These are phyloP conservation scores for Dendrobium chrysotoxum DNA, from an alignment of 106 monocot species.

Conservation along the genomic window DNA sequence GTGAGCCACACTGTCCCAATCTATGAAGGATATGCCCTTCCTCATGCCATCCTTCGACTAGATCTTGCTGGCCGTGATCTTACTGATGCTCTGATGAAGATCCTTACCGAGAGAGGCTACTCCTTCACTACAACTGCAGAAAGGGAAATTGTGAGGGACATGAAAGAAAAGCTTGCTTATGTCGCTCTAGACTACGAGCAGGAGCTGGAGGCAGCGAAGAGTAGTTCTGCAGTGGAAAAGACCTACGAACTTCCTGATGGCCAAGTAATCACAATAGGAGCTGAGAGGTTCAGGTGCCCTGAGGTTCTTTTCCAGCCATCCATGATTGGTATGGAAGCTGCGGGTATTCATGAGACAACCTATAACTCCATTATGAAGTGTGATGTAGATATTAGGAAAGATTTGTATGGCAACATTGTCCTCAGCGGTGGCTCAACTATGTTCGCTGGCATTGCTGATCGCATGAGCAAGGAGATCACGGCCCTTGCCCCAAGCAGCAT, in stretches of 20 bases:
- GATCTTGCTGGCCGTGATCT: slow-evolving; percentile 23
- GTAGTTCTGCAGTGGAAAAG: slow-evolving; percentile 19
- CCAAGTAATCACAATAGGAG: slow-evolving; percentile 23
- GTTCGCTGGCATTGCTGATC: slow-evolving; percentile 25
- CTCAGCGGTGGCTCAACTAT: slow-evolving; percentile 21
- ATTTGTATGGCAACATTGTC: slow-evolving; percentile 25
- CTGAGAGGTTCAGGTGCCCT: slow-evolving; percentile 22
- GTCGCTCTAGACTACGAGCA: slow-evolving; percentile 25
- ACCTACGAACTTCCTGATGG: slow-evolving; percentile 27
- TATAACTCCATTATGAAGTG: slow-evolving; percentile 29
- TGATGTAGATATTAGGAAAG: slow-evolving; percentile 28
- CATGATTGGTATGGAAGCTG: slow-evolving; percentile 24
- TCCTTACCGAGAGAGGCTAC: slow-evolving; percentile 23
- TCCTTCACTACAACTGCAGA: slow-evolving; percentile 24
- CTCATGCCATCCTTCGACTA: slow-evolving; percentile 21
- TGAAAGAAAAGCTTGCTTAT: slow-evolving; percentile 28
- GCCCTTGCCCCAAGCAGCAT: slow-evolving; percentile 27
- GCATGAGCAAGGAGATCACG: slow-evolving; percentile 24
- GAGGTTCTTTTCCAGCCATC: slow-evolving; percentile 27
- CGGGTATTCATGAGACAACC: slow-evolving; percentile 24
- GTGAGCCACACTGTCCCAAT: slow-evolving; percentile 31
- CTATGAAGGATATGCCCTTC: slow-evolving; percentile 25
- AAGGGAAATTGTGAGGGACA: slow-evolving; percentile 28
- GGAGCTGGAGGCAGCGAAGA: slow-evolving; percentile 20
- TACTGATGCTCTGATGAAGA: slow-evolving; percentile 24